Evolutionary conservation across 2,329 filamentous ascomycete genomes (phyloP).

Genomic region (Aspergillus sp.): DNA sequence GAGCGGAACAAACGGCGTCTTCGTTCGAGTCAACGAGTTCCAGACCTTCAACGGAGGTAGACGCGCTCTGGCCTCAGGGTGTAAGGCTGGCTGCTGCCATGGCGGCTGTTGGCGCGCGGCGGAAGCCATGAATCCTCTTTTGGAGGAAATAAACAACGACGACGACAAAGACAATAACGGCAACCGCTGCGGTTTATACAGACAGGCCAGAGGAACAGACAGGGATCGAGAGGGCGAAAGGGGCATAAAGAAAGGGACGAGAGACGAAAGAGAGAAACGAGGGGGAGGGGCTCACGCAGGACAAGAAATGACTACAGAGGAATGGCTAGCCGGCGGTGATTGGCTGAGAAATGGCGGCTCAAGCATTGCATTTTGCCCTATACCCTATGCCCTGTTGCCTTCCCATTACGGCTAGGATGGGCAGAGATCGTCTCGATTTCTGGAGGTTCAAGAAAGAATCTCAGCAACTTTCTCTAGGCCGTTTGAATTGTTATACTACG

Average conservation of each 20-base stretch:
- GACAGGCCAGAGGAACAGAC: constrained; percentile 7
- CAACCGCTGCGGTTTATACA: constrained; percentile 9
- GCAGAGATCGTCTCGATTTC: neutral
- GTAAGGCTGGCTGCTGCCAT: constrained; percentile 34
- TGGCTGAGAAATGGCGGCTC: neutral
- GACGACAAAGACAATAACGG: constrained; percentile 1
- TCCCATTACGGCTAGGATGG: neutral
- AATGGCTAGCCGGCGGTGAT: constrained; percentile 1
- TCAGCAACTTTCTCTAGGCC: neutral
- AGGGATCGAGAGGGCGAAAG: constrained; percentile 12
- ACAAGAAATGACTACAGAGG: constrained; percentile 9
- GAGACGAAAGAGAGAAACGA: constrained; percentile 1
- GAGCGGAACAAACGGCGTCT: constrained; percentile 66
- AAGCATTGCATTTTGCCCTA: constrained; percentile 15
- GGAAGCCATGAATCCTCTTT: constrained; percentile 17
- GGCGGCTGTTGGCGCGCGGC: constrained; percentile 33
- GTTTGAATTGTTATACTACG: too few relatives aligned
- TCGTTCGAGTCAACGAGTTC: constrained; percentile 69
- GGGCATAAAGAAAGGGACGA: constrained; percentile 7
- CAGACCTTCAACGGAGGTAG: constrained; percentile 61
- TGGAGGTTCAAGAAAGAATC: constrained; percentile 5
- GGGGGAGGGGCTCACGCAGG: constrained; percentile 6
- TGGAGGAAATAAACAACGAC: constrained; percentile 10
- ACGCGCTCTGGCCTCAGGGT: constrained; percentile 22
- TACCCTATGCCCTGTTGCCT: constrained; percentile 6